These are phyloP conservation scores for Coniochaeta sp. DNA, from an alignment of 2,329 filamentous ascomycete species.

Conservation along the genomic window DNA sequence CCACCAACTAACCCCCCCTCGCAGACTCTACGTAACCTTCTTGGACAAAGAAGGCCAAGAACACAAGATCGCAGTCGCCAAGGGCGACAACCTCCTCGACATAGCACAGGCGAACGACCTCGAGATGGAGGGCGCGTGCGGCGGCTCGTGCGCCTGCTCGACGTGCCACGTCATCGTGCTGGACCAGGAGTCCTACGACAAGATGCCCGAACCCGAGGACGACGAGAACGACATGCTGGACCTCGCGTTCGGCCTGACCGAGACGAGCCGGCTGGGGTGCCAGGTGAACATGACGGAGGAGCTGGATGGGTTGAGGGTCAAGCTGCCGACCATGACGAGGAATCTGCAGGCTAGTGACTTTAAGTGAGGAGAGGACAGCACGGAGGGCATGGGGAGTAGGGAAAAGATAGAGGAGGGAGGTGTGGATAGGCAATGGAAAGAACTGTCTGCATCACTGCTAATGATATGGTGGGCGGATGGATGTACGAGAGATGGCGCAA, in stretches of 20 bases:
- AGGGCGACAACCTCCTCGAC: conserved; percentile 89
- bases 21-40: conserved; percentile 80
- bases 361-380: conserved; percentile 25
- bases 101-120: conserved; percentile 92
- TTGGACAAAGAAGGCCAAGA: conserved; percentile 81
- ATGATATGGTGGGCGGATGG: background rate
- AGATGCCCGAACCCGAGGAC: conserved; percentile 70
- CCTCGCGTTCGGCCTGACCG: conserved; percentile 80
- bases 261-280: conserved; percentile 77
- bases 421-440: no score
- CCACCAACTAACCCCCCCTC: conserved; percentile 3
- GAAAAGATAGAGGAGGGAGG: no score
- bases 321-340: conserved; percentile 85
- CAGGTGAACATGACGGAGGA: conserved; percentile 90
- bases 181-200: conserved; percentile 66
- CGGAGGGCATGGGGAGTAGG: conserved; percentile 5
- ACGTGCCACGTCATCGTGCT: conserved; percentile 87
- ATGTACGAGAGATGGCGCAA: background rate
- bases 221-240: conserved; percentile 90
- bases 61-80: conserved; percentile 70
- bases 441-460: background rate
- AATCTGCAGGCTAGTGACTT: conserved; percentile 97
- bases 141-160: conserved; percentile 87
- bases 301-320: conserved; percentile 78
- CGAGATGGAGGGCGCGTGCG: conserved; percentile 98